Percentiles rank a stretch among this genome's conserved stretches.
Conservation (phyloP, 495 filamentous ascomycete species). For the Neurospora cerealis region DNA sequence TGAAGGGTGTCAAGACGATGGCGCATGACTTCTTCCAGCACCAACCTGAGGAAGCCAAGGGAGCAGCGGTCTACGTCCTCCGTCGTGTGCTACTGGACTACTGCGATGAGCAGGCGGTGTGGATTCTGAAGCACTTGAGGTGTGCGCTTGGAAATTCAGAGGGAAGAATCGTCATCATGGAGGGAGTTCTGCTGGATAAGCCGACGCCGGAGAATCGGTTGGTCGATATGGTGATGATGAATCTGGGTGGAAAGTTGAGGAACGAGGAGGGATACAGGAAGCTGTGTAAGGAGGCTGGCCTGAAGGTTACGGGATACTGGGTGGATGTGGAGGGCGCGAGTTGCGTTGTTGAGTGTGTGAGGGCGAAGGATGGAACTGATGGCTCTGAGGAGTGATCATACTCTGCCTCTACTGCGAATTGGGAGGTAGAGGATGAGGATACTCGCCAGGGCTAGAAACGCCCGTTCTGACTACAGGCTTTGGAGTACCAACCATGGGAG, state of each 20-base stretch:
- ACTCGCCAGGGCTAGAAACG: neutral
- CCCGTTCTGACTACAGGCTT: neutral
- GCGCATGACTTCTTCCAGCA: constrained; percentile 30
- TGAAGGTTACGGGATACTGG: constrained; percentile 14
- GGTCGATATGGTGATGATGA: constrained; percentile 25
- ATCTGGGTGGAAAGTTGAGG: constrained; percentile 21
- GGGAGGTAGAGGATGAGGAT: neutral
- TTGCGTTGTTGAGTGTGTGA: constrained; percentile 19
- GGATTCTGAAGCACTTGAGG: constrained; percentile 29
- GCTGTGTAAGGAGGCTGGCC: constrained; percentile 10
- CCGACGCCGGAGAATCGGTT: constrained; percentile 13
- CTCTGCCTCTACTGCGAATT: neutral
- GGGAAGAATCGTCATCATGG: constrained; percentile 18
- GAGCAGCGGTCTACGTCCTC: constrained; percentile 39
- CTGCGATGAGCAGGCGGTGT: constrained; percentile 24
- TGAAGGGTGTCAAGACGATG: constrained; percentile 25
- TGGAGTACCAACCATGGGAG: neutral
- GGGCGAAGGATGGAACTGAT: neutral
- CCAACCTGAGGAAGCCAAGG: constrained; percentile 34
- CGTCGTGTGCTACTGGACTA: constrained; percentile 46
- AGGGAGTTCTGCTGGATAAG: constrained; percentile 12
- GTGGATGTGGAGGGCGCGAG: constrained; percentile 4
- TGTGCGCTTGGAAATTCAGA: constrained; percentile 15
- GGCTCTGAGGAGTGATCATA: neutral
- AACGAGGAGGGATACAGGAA: constrained; percentile 13